A percentile compares a stretch with the other conserved stretches of the same genome.
Evolutionary conservation across 495 filamentous ascomycete species (phyloP).

Genomic region (Melanomma pulvis-pyrius): DNA sequence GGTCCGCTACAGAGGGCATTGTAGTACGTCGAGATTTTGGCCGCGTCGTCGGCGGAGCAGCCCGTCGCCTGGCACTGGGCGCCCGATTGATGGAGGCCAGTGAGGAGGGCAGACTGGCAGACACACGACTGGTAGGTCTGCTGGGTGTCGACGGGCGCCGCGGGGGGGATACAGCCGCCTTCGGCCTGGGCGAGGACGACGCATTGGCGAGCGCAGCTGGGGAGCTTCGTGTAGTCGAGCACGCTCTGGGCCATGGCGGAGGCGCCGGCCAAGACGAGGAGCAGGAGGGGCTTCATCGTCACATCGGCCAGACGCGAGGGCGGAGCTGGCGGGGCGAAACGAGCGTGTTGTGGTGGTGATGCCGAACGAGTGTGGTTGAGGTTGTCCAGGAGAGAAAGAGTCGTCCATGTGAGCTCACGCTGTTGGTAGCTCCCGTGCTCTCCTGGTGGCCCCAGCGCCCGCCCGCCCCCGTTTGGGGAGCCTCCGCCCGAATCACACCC

Average conservation of each 20-base stretch:
- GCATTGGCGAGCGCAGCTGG: conserved; percentile 56
- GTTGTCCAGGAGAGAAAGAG: neutral
- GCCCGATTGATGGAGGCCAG: conserved; percentile 49
- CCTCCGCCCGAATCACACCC: neutral
- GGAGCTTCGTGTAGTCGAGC: conserved; percentile 48
- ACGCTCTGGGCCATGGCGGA: conserved; percentile 33
- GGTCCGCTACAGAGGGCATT: conserved; percentile 33
- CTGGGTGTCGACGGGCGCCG: conserved; percentile 41
- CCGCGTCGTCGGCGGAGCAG: conserved; percentile 35
- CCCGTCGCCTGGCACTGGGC: conserved; percentile 47
- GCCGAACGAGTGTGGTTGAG: neutral
- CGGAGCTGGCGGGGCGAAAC: neutral
- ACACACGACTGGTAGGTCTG: conserved; percentile 57
- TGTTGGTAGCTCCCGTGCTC: neutral
- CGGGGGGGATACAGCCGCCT: conserved; percentile 49
- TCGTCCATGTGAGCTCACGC: no score
- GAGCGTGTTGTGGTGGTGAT: conserved; percentile 4
- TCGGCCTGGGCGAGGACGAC: conserved; percentile 51
- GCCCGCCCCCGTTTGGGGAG: neutral
- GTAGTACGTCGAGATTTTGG: conserved; percentile 56
- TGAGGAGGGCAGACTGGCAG: conserved; percentile 55
- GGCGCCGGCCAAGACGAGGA: conserved; percentile 26
- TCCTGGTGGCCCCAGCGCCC: neutral
- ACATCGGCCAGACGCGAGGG: conserved; percentile 4
- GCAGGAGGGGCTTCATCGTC: conserved; percentile 12